Conservation (phyloP, 768 basidiomycete genomes). For the Rhodotorula graminis region DNA sequence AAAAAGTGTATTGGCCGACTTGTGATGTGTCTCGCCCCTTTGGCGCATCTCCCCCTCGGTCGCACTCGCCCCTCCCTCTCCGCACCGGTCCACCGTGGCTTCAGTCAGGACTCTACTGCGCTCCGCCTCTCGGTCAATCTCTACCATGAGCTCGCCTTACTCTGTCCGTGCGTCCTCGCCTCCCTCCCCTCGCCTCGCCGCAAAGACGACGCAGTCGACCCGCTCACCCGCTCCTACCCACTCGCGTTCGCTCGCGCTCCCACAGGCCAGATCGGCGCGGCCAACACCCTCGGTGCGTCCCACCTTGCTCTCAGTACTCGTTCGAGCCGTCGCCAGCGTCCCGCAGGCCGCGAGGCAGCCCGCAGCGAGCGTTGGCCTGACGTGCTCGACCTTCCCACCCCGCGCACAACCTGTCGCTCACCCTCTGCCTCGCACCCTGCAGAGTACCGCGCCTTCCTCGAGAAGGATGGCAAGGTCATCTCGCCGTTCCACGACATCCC, state of each 20-base stretch:
- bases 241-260: neutral
- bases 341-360: too few relatives aligned
- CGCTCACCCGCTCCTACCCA: neutral
- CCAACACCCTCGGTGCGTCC: constrained; percentile 82
- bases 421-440: constrained; percentile 11
- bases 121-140: neutral
- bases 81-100: neutral
- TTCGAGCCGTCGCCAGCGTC: too few relatives aligned
- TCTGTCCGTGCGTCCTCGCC: neutral
- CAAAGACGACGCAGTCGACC: neutral
- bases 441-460: constrained; percentile 95
- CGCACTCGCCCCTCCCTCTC: too few relatives aligned
- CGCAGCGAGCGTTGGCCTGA: neutral
- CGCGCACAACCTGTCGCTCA: neutral
- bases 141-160: neutral
- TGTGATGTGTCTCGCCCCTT: too few relatives aligned
- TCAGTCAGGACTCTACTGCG: neutral
- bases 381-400: constrained; percentile 39
- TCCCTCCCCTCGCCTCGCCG: neutral
- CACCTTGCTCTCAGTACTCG: neutral
- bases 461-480: constrained; percentile 76
- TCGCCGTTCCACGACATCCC: constrained; percentile 92
- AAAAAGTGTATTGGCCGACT: too few relatives aligned
- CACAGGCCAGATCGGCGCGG: constrained; percentile 68
- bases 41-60: too few relatives aligned